Conservation (phyloP, 305 asterid genomes). For the Coffea humblotiana region DNA sequence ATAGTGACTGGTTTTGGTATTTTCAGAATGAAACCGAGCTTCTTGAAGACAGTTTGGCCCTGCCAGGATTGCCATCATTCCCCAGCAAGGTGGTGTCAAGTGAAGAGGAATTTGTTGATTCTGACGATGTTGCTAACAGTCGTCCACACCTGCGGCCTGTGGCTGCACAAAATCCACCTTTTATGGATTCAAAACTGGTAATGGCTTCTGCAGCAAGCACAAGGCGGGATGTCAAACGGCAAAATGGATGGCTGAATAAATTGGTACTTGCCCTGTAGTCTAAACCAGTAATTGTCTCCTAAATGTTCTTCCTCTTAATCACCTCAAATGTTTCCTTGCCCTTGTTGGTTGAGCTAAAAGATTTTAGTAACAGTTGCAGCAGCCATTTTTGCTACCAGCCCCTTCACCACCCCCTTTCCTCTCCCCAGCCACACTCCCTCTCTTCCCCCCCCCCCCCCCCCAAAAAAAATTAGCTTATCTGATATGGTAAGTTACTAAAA, state of each 20-base stretch:
- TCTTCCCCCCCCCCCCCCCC: background rate
- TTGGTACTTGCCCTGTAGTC: conserved; percentile 46
- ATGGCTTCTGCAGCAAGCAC: conserved; percentile 50
- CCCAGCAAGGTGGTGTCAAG: conserved; percentile 84
- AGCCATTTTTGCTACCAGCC: background rate
- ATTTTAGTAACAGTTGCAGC: background rate
- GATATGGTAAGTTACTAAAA: background rate
- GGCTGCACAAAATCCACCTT: conserved; percentile 47
- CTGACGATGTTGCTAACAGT: conserved; percentile 76
- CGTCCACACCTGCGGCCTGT: conserved; percentile 48
- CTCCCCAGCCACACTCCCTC: too few species aligned
- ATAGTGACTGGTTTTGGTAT: conserved; percentile 13
- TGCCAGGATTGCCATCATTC: conserved; percentile 81
- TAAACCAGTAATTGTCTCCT: conserved; percentile 3
- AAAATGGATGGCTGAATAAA: conserved; percentile 71
- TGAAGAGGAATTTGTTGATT: conserved; percentile 90
- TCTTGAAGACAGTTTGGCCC: conserved; percentile 79
- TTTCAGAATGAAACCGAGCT: conserved; percentile 88
- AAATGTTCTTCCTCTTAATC: background rate
- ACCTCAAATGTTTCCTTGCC: background rate
- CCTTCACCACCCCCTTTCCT: too few species aligned
- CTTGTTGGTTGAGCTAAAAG: conserved; percentile 10
- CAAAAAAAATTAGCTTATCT: too few species aligned
- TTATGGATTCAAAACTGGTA: conserved; percentile 54
- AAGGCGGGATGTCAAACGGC: conserved; percentile 61